phyloP scores from a whole-genome alignment of 2,329 filamentous ascomycete genomes.

The Coniochaeta sp. region DNA sequence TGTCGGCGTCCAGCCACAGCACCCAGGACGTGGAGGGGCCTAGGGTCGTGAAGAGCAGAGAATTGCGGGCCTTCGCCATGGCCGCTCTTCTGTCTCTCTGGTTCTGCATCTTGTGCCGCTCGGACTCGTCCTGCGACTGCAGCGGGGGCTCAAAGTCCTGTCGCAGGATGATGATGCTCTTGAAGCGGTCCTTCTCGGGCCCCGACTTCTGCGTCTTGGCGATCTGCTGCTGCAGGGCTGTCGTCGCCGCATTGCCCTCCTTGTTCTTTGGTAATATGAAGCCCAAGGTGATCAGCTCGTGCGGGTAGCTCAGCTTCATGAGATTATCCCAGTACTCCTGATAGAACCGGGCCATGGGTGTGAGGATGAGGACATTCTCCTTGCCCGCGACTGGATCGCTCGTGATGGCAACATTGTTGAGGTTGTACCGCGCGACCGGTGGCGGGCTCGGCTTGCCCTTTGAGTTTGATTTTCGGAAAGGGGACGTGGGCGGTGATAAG shows the following conservation, averaged over 20 bases:
- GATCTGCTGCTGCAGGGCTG: slow-evolving; percentile 77
- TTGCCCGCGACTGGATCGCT: slow-evolving; percentile 66
- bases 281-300: slow-evolving; percentile 87
- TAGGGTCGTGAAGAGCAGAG: slow-evolving; percentile 87
- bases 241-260: slow-evolving; percentile 82
- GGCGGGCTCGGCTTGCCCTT: slow-evolving; percentile 58
- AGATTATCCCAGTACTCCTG: slow-evolving; percentile 94
- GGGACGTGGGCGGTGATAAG: slow-evolving; percentile 66
- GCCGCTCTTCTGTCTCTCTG: slow-evolving; percentile 80
- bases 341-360: slow-evolving; percentile 90
- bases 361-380: slow-evolving; percentile 85
- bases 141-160: slow-evolving; percentile 89
- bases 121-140: slow-evolving; percentile 72
- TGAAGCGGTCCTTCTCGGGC: slow-evolving; percentile 74
- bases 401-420: slow-evolving; percentile 90
- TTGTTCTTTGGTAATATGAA: slow-evolving; percentile 94
- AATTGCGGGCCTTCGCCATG: slow-evolving; percentile 93
- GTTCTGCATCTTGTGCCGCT: slow-evolving; percentile 85
- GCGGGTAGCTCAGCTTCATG: slow-evolving; percentile 75
- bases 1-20: slow-evolving; percentile 88
- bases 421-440: slow-evolving; percentile 84
- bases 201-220: slow-evolving; percentile 74
- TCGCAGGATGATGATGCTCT: slow-evolving; percentile 86
- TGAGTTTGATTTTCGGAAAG: slow-evolving; percentile 57
- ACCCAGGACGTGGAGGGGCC: slow-evolving; percentile 92